phyloP scores from a whole-genome alignment of 345 rosid genomes.

The Luvunga scandens region DNA sequence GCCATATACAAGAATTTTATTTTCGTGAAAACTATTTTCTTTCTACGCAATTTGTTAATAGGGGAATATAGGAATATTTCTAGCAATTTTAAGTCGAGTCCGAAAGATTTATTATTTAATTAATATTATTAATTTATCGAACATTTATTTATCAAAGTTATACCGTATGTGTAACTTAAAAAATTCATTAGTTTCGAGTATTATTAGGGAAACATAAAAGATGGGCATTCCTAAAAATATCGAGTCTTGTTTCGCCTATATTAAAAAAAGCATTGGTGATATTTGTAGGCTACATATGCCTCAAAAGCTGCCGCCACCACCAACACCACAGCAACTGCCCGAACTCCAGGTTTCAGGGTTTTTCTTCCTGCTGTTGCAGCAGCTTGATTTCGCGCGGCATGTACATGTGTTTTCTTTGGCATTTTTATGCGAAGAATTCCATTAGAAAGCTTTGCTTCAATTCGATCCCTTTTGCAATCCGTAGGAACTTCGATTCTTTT shows the following conservation, averaged over 20 bases:
- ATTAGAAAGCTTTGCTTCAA: conserved; percentile 8
- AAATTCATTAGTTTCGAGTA: too few relatives aligned
- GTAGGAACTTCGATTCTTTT: conserved; percentile 32
- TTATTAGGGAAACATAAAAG: too few relatives aligned
- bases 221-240: too few relatives aligned
- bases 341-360: background rate
- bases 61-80: too few relatives aligned
- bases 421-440: conserved; percentile 16
- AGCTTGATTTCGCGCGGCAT: background rate
- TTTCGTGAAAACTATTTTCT: too few relatives aligned
- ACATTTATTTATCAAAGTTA: too few relatives aligned
- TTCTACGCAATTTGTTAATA: too few relatives aligned
- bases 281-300: background rate
- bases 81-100: too few relatives aligned
- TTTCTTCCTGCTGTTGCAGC: background rate
- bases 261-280: background rate
- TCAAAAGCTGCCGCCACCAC: background rate
- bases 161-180: too few relatives aligned
- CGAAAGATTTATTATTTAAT: too few relatives aligned
- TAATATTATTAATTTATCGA: too few relatives aligned
- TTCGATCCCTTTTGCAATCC: background rate
- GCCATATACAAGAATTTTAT: too few relatives aligned
- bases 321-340: background rate
- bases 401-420: background rate
- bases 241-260: background rate